Base-by-base conservation (phyloP, 2,329 filamentous ascomycete genomes). In the Cercospora zeae-maydis region DNA sequence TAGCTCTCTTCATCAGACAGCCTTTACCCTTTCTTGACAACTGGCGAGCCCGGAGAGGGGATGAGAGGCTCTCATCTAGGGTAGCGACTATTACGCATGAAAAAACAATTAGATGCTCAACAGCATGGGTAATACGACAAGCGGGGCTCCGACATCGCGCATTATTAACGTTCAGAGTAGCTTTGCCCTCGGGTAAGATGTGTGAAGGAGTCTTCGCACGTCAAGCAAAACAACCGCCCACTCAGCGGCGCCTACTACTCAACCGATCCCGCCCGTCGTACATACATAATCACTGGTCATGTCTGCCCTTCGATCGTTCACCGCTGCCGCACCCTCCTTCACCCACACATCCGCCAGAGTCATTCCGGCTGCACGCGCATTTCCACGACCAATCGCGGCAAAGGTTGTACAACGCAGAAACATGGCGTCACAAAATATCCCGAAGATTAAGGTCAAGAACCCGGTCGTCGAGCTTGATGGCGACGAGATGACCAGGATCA, bases 401-500 rank as follows among this genome's bases (percentile, higher is more conserved):
- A 73, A 70, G 62, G 63, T 76, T 61, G 64, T 71, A 47, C 74
- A 76, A 58, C 72, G 75, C 57, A 70, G 75, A 69, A 76, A 62
- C 67, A 76, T 76, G 75, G 74, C 75, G 47, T 72, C 72, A 34
- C 70, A 71, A 49, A 66, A 72, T 59, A 74, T 83, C 72, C 82
- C 85, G 75, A 99, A 98, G 89, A 98, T 98, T 86, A 95, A 96
- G 86, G 95, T 99, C 83, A 93, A 96, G 88, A 98, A 96, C 81
- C 95, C 95, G 70, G 88, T 99, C 77, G 95, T 99, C 78, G 95
- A 98, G 83, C 86, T 98, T 74, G 93, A 98, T 78, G 93, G 93
- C 75, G 86, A 88, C 78, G 87, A 88, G 88, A 98, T 98, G 95
- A 99, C 95, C 73, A 86, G 95, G 74, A 93, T 99, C 78, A 99